Percentiles rank a stretch among this genome's conserved stretches.
phyloP scores from a whole-genome alignment of 164 flowering plant genomes.

The Vitis rotundifolia region DNA sequence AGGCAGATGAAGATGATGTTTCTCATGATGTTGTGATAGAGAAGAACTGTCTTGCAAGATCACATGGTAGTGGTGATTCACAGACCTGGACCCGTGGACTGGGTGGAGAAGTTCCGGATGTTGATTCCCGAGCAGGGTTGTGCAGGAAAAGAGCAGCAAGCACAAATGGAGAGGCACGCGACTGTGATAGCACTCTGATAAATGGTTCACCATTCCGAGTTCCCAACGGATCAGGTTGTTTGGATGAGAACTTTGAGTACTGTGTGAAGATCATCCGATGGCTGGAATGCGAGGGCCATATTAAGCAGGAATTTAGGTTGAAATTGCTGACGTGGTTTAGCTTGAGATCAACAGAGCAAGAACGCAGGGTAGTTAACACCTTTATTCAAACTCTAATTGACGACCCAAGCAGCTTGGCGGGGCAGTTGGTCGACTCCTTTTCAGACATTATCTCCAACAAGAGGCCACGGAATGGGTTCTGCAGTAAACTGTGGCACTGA shows the following conservation, averaged over 20 bases:
- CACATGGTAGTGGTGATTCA: conserved; percentile 71
- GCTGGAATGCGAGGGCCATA: conserved; percentile 83
- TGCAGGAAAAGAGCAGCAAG: conserved; percentile 51
- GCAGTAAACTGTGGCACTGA: conserved; percentile 68
- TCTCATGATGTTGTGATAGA: conserved; percentile 38
- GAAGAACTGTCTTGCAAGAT: conserved; percentile 54
- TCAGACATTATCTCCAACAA: conserved; percentile 72
- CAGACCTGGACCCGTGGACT: conserved; percentile 45
- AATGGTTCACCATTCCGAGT: conserved; percentile 64
- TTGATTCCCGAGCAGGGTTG: conserved; percentile 49
- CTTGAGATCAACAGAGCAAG: conserved; percentile 83
- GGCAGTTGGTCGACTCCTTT: conserved; percentile 85
- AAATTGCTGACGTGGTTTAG: conserved; percentile 95
- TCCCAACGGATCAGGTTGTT: conserved; percentile 36
- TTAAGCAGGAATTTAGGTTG: conserved; percentile 79
- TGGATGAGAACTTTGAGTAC: conserved; percentile 81
- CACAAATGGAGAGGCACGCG: conserved; percentile 59
- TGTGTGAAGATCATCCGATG: conserved; percentile 87
- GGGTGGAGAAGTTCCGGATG: conserved; percentile 48
- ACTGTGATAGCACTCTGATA: conserved; percentile 81
- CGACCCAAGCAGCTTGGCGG: conserved; percentile 88
- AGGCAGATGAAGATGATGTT: conserved; percentile 61
- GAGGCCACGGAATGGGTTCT: conserved; percentile 69
- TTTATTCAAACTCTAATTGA: conserved; percentile 76
- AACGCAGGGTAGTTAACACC: conserved; percentile 85